Percentiles rank a stretch among this genome's conserved stretches.
These are phyloP conservation scores for Fusarium multiceps DNA, from an alignment of 2,329 filamentous ascomycete species.

Conservation along the genomic window DNA sequence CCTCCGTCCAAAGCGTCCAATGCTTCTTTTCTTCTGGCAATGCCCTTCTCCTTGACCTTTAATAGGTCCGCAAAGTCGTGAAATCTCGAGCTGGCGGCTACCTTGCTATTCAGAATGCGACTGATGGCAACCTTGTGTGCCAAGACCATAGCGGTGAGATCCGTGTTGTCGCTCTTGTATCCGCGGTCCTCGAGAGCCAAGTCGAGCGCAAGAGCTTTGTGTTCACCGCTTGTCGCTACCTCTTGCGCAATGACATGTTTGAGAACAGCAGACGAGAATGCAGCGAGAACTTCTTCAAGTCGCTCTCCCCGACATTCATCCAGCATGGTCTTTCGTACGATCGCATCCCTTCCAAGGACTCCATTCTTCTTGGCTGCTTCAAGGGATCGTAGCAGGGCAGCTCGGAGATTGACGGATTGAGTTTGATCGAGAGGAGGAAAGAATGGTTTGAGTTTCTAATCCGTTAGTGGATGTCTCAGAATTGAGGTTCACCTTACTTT, in stretches of 20 bases:
- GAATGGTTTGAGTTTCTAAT: constrained; percentile 85
- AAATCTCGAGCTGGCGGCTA: constrained; percentile 68
- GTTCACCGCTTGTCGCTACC: constrained; percentile 51
- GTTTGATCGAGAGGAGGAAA: constrained; percentile 91
- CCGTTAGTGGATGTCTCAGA: neutral
- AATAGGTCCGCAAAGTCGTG: constrained; percentile 73
- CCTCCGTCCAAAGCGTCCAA: constrained; percentile 49
- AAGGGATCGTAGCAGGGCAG: constrained; percentile 82
- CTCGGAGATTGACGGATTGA: constrained; percentile 89
- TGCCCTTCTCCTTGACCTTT: constrained; percentile 68
- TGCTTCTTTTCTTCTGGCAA: constrained; percentile 65
- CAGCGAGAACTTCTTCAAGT: constrained; percentile 84
- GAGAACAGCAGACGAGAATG: constrained; percentile 86
- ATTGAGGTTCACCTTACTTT: constrained; percentile 63
- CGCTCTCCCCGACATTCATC: constrained; percentile 95
- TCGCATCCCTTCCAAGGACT: constrained; percentile 78
- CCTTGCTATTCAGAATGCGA: constrained; percentile 68
- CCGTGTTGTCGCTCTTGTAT: constrained; percentile 64
- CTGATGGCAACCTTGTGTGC: constrained; percentile 77
- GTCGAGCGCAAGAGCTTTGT: constrained; percentile 62
- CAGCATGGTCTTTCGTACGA: constrained; percentile 92
- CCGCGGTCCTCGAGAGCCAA: constrained; percentile 70
- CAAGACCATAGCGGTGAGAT: constrained; percentile 74
- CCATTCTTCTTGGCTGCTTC: constrained; percentile 91
- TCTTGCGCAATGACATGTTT: constrained; percentile 70